Evolutionary conservation across 192 early-diverging fungal genomes (phyloP).

Genomic region (Coemansia sp.): DNA sequence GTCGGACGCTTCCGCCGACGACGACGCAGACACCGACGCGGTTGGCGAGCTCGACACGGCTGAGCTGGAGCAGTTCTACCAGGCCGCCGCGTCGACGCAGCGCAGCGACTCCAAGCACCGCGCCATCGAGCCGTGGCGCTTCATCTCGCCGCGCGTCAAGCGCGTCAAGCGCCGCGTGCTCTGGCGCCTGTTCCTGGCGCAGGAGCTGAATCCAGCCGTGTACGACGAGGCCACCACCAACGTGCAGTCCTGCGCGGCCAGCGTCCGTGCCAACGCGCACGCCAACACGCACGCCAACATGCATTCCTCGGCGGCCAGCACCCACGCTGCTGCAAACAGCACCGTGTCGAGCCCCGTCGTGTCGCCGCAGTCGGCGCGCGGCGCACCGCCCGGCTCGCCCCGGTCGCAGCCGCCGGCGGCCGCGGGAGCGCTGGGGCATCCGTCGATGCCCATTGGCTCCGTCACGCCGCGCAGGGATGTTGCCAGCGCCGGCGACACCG

Average conservation of each 20-base stretch:
- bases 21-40: neutral
- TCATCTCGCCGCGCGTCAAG: conserved; percentile 42
- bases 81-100: conserved; percentile 18
- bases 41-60: neutral
- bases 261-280: too few relatives aligned
- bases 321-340: conserved; percentile 10
- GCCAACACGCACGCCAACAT: too few relatives aligned
- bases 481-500: neutral
- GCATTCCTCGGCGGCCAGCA: too few relatives aligned
- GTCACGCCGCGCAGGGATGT: neutral
- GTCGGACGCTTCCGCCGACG: neutral
- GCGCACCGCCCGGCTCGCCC: neutral
- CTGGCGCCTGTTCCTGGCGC: conserved; percentile 52
- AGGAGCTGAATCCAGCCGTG: conserved; percentile 36
- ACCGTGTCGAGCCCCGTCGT: conserved; percentile 10
- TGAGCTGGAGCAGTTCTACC: conserved; percentile 9
- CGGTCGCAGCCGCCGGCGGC: neutral
- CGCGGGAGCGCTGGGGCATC: too few relatives aligned
- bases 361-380: conserved; percentile 4
- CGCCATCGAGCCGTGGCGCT: conserved; percentile 47
- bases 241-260: too few relatives aligned
- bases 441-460: too few relatives aligned
- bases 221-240: conserved; percentile 36
- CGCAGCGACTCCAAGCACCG: conserved; percentile 17
- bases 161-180: conserved; percentile 50